A percentile compares a stretch with the other conserved stretches of the same genome.
Evolutionary conservation across 345 rosid species (phyloP).

Genomic region (Rhizophora apiculata): DNA sequence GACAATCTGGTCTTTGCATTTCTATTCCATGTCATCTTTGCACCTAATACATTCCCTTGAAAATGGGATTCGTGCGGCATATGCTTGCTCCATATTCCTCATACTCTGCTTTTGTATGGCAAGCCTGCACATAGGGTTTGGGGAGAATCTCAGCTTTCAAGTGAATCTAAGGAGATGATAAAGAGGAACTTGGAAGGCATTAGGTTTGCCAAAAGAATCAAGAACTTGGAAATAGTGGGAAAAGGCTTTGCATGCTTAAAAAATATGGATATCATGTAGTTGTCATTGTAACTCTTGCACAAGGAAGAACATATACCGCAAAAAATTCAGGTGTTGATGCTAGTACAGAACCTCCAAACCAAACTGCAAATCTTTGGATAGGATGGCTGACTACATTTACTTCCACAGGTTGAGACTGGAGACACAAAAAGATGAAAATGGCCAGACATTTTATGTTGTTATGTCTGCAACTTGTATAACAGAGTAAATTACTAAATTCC

Average conservation of each 20-base stretch:
- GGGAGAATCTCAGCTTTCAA: too few species aligned
- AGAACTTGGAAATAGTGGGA: constrained; percentile 2
- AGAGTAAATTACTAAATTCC: not conserved
- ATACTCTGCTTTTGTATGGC: constrained; percentile 96
- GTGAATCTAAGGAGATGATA: not conserved
- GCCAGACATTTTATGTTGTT: constrained; percentile 5
- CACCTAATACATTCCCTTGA: constrained; percentile 94
- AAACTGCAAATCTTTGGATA: constrained; percentile 91
- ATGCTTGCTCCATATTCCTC: constrained; percentile 98
- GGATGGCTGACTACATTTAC: constrained; percentile 96
- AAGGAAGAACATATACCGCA: constrained; percentile 43
- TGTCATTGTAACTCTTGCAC: not conserved
- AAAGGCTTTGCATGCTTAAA: not conserved
- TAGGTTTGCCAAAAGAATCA: not conserved
- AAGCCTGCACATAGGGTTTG: constrained; percentile 49
- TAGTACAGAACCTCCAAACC: constrained; percentile 99
- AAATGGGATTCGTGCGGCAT: constrained; percentile 97
- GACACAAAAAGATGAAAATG: not conserved
- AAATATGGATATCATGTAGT: not conserved
- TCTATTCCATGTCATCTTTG: constrained; percentile 9
- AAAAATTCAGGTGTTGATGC: constrained; percentile 98
- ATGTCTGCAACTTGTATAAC: not conserved
- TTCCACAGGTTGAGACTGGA: constrained; percentile 86
- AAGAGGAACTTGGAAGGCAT: not conserved
- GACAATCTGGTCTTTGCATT: not conserved